A percentile compares a stretch with the other conserved stretches of the same genome.
Conservation (phyloP, 495 filamentous ascomycete genomes). For the Podospora bellae-mahoneyi region DNA sequence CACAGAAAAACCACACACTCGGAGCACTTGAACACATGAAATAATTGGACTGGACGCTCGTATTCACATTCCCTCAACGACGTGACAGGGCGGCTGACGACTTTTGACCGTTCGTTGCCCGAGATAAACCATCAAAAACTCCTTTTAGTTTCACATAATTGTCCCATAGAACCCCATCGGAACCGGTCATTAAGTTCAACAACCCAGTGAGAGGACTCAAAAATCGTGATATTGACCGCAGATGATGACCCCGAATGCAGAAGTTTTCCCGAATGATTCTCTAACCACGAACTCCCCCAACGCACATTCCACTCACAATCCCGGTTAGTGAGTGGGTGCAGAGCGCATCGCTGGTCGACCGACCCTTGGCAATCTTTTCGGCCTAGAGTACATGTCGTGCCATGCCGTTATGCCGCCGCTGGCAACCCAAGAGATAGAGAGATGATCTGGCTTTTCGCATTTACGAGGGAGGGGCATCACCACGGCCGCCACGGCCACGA, state of each 20-base stretch:
- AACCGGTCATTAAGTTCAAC: background rate
- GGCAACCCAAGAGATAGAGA: constrained; percentile 38
- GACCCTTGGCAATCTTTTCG: constrained; percentile 29
- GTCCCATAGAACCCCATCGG: background rate
- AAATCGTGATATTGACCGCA: constrained; percentile 37
- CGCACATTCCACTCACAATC: constrained; percentile 34
- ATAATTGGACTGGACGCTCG: background rate
- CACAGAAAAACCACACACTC: background rate
- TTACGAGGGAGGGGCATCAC: constrained; percentile 66
- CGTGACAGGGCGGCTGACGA: background rate
- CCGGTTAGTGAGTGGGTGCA: constrained; percentile 23
- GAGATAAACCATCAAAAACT: background rate
- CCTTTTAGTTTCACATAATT: background rate
- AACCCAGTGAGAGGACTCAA: constrained; percentile 17
- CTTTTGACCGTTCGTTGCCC: background rate
- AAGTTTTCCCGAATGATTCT: constrained; percentile 39
- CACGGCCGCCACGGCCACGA: constrained; percentile 80
- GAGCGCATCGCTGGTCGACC: constrained; percentile 34
- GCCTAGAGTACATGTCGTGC: constrained; percentile 51
- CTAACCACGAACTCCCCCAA: constrained; percentile 39
- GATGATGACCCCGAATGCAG: constrained; percentile 38
- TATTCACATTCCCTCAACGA: background rate
- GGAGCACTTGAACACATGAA: background rate
- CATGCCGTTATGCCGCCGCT: constrained; percentile 38
- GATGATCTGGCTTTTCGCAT: constrained; percentile 29